Base-by-base conservation (phyloP, 371 early-diverging fungal species). In the Zancudomyces culisetae region DNA sequence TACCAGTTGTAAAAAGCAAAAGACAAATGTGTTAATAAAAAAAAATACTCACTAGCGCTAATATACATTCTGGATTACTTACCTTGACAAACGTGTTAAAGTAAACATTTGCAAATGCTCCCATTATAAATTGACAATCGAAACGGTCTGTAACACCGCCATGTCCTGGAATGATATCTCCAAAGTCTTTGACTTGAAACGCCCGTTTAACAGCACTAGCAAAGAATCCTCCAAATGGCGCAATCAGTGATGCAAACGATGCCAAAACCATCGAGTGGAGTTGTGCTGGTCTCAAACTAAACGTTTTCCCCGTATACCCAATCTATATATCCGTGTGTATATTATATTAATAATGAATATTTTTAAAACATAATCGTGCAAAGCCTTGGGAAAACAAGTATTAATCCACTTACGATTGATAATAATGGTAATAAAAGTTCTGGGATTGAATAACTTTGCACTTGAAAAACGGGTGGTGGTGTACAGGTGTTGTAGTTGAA, bases 161-260 rank as follows among this genome's bases (percentile, higher is more conserved):
- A 59, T 97, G 95, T 23, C 95, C 97, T 3, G 99, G 99, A 60
- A 99, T 98, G 41, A 83, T 81, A 55, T 89, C 79, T 18, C 94
- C 91, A 66, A 98, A 99, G 66, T 99, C 98, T 61, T 99, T 98
- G 62, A 97, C 83, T 53, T 94, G 88, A 72, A 95, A 97, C 0
- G 96, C 94, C 30, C 99, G 77, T 70, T 99, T 99, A 42, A 90
- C 82, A 2, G 90, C 99, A 60, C 90, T 89, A 13, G 99, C 99
- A 73, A 99, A 93, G 76, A 98, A 98, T 2, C 99, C 99, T 41
- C 97, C 96, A 72, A 99, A 96, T 12, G 99, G 99, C 29, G 98
- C 99, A 59, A 98, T 89, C 54, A 96, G 61, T 1, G 94, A 92
- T 2, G 98, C 96, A 72, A 96, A 93, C 35, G 83, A 73, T 0